phyloP scores from a whole-genome alignment of 768 basidiomycete genomes.

The Amanita thiersii region DNA sequence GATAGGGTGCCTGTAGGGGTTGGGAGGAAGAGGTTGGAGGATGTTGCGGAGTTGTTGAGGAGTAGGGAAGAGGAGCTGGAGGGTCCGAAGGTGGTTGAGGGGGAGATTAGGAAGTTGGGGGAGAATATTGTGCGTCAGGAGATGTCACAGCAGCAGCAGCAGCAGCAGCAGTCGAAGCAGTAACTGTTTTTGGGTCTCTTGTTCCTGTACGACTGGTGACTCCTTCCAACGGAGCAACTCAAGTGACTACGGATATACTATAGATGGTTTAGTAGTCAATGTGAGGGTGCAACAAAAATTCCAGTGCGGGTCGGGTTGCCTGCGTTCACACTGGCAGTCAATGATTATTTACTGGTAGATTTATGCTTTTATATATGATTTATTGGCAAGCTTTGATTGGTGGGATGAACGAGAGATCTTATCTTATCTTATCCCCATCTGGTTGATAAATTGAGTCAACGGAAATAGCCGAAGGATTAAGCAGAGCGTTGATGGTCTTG shows the following conservation, averaged over 20 bases:
- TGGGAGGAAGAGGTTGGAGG: conserved; percentile 21
- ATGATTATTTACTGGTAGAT: too few species aligned
- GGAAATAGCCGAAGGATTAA: conserved; percentile 11
- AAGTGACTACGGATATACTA: too few species aligned
- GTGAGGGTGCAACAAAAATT: too few species aligned
- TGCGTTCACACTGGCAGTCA: too few species aligned
- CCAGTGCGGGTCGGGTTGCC: too few species aligned
- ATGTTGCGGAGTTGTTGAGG: conserved; percentile 19
- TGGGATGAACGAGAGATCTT: background rate
- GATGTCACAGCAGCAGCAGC: background rate
- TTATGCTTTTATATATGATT: too few species aligned
- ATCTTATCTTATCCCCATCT: conserved; percentile 9
- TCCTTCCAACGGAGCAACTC: too few species aligned
- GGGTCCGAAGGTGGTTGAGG: conserved; percentile 4
- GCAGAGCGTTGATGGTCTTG: conserved; percentile 13
- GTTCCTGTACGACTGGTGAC: too few species aligned
- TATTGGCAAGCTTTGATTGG: too few species aligned
- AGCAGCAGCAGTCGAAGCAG: too few species aligned
- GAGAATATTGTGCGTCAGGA: background rate
- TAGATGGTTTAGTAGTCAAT: too few species aligned
- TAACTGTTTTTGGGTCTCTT: too few species aligned
- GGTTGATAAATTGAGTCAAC: conserved; percentile 1
- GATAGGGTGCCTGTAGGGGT: conserved; percentile 52
- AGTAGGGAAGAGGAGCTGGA: conserved; percentile 29
- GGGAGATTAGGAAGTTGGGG: background rate